Conservation (phyloP, 768 basidiomycete genomes). For the Crassisporium funariophilum region DNA sequence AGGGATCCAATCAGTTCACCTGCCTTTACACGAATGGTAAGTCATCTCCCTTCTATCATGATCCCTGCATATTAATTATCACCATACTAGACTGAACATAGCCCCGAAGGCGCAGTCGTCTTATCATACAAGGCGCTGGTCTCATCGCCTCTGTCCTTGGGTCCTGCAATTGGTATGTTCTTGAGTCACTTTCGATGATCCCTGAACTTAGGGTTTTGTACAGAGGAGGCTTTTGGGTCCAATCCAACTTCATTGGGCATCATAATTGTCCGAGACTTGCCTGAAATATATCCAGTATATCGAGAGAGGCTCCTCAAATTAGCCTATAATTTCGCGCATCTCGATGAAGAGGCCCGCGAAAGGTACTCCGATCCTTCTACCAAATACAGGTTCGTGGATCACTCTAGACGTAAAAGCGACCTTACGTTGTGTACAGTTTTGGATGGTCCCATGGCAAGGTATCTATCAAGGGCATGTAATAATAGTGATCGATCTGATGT, state of each 20-base stretch:
- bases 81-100: constrained; percentile 16
- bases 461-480: too few species aligned
- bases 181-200: constrained; percentile 1
- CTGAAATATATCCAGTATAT: constrained; percentile 57
- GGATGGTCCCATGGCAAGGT: constrained; percentile 99
- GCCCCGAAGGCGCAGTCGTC: constrained; percentile 29
- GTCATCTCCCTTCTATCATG: constrained; percentile 3
- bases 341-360: constrained; percentile 70
- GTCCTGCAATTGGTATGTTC: constrained; percentile 58
- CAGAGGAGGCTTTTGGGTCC: constrained; percentile 87
- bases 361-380: constrained; percentile 72
- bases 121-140: constrained; percentile 31
- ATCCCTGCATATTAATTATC: background rate
- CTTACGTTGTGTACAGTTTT: constrained; percentile 50
- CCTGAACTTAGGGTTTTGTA: constrained; percentile 3
- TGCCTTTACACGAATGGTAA: too few species aligned
- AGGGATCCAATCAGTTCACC: too few species aligned
- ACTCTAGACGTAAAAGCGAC: background rate
- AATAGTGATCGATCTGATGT: too few species aligned
- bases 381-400: constrained; percentile 65
- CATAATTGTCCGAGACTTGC: constrained; percentile 81
- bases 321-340: constrained; percentile 72
- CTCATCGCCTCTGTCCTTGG: constrained; percentile 25
- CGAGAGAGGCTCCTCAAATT: constrained; percentile 75
- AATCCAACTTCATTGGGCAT: constrained; percentile 76